A percentile compares a stretch with the other conserved stretches of the same genome.
These are phyloP conservation scores for Colletotrichum sp. DNA, from an alignment of 2,329 filamentous ascomycete species.

Conservation along the genomic window DNA sequence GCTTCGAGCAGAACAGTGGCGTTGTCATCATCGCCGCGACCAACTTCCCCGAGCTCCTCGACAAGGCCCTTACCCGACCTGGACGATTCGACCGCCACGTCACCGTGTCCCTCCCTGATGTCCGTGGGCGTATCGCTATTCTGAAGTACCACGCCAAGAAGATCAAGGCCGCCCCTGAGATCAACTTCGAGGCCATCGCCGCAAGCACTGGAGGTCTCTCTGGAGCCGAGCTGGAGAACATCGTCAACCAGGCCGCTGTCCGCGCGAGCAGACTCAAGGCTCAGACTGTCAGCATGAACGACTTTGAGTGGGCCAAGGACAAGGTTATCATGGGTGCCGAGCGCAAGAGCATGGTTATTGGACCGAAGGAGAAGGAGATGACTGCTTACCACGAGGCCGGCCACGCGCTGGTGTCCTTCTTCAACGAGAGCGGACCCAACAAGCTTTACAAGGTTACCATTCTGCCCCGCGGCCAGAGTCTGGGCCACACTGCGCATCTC, in stretches of 20 bases:
- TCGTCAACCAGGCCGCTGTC: constrained; percentile 95
- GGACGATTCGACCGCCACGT: constrained; percentile 97
- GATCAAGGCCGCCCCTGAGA: constrained; percentile 79
- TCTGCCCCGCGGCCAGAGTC: constrained; percentile 83
- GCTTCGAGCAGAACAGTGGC: constrained; percentile 92
- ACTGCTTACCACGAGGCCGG: constrained; percentile 98
- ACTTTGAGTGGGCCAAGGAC: constrained; percentile 98
- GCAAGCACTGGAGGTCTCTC: constrained; percentile 90
- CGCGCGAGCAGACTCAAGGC: constrained; percentile 90
- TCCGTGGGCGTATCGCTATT: constrained; percentile 90
- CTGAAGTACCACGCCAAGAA: constrained; percentile 93
- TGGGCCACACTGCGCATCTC: constrained; percentile 87
- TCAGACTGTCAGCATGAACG: constrained; percentile 73
- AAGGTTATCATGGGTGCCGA: constrained; percentile 98
- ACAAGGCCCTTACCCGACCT: constrained; percentile 95
- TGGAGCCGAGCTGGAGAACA: constrained; percentile 93
- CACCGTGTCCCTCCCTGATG: constrained; percentile 86
- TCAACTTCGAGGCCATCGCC: constrained; percentile 84
- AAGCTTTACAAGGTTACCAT: constrained; percentile 98
- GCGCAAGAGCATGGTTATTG: constrained; percentile 86
- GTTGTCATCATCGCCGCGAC: constrained; percentile 97
- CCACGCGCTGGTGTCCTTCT: constrained; percentile 88
- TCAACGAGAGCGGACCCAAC: constrained; percentile 72
- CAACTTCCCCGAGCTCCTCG: constrained; percentile 92
- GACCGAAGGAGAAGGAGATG: constrained; percentile 90